Percentiles rank a stretch among this genome's conserved stretches.
These are phyloP conservation scores for Microbotryomycetes sp. DNA, from an alignment of 1,284 basidiomycete genomes.

Conservation along the genomic window DNA sequence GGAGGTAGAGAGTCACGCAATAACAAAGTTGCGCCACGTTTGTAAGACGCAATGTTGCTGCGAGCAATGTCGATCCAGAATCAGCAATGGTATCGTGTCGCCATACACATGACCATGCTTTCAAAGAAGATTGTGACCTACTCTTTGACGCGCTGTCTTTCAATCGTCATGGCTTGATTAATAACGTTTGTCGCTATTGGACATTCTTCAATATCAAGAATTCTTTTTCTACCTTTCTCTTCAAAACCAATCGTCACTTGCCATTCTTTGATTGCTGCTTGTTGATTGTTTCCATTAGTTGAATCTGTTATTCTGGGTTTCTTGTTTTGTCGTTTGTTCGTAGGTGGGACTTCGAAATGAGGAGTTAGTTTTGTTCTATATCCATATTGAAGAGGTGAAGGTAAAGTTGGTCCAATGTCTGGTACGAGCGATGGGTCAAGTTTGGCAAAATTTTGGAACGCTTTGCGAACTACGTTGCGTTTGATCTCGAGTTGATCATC, in stretches of 20 bases:
- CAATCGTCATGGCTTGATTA: constrained; percentile 60
- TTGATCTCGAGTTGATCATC: constrained; percentile 80
- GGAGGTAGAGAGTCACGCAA: constrained; percentile 72
- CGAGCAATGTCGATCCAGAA: too few species aligned
- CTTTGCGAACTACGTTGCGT: constrained; percentile 75
- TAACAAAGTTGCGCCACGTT: constrained; percentile 82
- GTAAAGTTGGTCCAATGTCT: constrained; percentile 64
- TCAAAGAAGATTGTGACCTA: constrained; percentile 44
- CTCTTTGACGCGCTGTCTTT: constrained; percentile 64
- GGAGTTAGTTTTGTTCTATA: constrained; percentile 98
- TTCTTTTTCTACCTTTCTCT: constrained; percentile 62
- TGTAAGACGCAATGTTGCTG: constrained; percentile 74
- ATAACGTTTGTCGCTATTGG: constrained; percentile 73
- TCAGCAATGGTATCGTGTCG: constrained; percentile 9
- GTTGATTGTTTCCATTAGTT: constrained; percentile 20
- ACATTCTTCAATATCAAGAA: constrained; percentile 96
- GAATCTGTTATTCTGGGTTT: constrained; percentile 20
- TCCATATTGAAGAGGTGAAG: constrained; percentile 77
- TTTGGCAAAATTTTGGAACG: constrained; percentile 73
- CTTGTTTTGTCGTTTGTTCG: constrained; percentile 38
- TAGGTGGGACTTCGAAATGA: constrained; percentile 80
- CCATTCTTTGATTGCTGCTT: constrained; percentile 36
- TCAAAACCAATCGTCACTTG: constrained; percentile 82
- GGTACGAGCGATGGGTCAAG: constrained; percentile 59
- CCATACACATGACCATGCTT: constrained; percentile 2